Evolutionary conservation across 1,284 basidiomycete species (phyloP).

Genomic region (Marasmius sp.): DNA sequence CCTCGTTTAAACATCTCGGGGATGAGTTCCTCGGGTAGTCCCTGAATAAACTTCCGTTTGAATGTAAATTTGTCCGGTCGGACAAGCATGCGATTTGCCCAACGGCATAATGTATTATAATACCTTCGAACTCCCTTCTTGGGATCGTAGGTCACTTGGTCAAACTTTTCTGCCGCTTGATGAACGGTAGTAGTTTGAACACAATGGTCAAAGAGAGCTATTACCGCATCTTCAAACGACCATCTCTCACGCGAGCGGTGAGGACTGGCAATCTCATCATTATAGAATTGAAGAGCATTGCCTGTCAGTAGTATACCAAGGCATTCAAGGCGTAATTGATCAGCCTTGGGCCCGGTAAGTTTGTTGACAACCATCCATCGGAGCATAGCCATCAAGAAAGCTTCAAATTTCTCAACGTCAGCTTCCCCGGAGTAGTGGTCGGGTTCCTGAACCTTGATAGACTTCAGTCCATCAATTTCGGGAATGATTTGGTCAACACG

Average conservation of each 20-base stretch:
- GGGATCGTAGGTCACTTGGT: not conserved
- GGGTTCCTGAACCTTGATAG: not conserved
- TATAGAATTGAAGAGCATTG: conserved; percentile 13
- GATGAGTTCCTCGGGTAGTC: not conserved
- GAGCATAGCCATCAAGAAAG: not conserved
- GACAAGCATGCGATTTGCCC: conserved; percentile 6
- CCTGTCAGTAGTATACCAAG: conserved; percentile 9
- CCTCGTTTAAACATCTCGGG: conserved; percentile 1
- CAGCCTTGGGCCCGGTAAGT: not conserved
- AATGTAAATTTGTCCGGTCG: conserved; percentile 11
- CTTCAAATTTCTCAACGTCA: conserved; percentile 3
- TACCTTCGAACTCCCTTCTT: conserved; percentile 12
- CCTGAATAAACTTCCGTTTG: conserved; percentile 6
- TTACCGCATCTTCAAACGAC: conserved; percentile 15
- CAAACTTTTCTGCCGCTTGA: conserved; percentile 11
- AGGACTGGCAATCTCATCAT: conserved; percentile 10
- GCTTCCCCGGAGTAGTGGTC: not conserved
- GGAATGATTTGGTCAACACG: not conserved
- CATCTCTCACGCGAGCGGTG: conserved; percentile 6
- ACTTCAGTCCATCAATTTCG: not conserved
- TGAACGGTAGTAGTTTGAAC: conserved; percentile 18
- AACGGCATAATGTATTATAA: conserved; percentile 10
- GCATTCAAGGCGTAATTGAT: not conserved
- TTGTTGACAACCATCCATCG: not conserved
- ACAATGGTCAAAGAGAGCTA: conserved; percentile 19